Conservation (phyloP, 495 filamentous ascomycete genomes). For the Penicillium angulare region DNA sequence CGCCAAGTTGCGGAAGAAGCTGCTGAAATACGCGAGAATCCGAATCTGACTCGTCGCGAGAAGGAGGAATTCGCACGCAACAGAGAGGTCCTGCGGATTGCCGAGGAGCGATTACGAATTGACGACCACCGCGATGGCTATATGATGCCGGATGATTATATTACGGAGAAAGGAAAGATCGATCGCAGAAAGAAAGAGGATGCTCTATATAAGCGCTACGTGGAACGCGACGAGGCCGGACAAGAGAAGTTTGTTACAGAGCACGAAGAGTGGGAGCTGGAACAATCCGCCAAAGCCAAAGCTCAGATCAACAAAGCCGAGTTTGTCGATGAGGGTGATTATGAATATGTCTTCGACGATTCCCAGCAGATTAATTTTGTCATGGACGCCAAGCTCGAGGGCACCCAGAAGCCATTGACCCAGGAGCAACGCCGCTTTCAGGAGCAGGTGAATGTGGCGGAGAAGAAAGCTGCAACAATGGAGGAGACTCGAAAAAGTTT, state of each 20-base stretch:
- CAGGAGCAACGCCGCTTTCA: constrained; percentile 77
- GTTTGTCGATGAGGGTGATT: constrained; percentile 79
- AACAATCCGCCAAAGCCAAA: constrained; percentile 87
- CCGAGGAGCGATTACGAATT: constrained; percentile 83
- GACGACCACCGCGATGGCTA: constrained; percentile 95
- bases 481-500: constrained; percentile 89
- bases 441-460: constrained; percentile 79
- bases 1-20: constrained; percentile 92
- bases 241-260: constrained; percentile 91
- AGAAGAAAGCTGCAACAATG: constrained; percentile 79
- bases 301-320: constrained; percentile 77
- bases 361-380: constrained; percentile 85
- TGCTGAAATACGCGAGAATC: constrained; percentile 75
- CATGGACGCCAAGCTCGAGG: constrained; percentile 67
- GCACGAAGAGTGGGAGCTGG: constrained; percentile 92
- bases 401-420: constrained; percentile 64
- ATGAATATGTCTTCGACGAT: constrained; percentile 93
- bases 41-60: constrained; percentile 70
- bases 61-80: constrained; percentile 91
- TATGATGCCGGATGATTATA: constrained; percentile 90
- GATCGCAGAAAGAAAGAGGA: constrained; percentile 88
- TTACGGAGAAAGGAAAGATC: constrained; percentile 88
- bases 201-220: constrained; percentile 85
- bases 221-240: constrained; percentile 83
- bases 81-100: constrained; percentile 78